Evolutionary conservation across 163 green algal species (phyloP), one percentile per base, ranked within the genome.

Genomic region (Chlorella variabilis): DNA sequence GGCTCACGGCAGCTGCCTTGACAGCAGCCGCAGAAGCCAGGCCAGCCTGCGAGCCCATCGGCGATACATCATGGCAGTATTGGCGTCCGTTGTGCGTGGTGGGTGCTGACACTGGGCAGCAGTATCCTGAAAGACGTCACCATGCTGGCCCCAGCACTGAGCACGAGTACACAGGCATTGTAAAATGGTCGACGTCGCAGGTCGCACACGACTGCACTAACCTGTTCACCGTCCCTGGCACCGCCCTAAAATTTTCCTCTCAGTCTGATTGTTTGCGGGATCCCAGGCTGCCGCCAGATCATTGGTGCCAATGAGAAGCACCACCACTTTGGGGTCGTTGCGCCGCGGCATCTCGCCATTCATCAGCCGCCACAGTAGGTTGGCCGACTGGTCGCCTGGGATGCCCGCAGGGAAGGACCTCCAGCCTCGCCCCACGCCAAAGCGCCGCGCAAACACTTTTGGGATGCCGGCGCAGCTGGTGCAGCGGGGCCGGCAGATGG

Each of bases 281-380:
- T 33, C 58, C 17, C 21, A 66, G 39, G 58, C 74, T 36, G 17
- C 8, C 4, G 25, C 4, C n/a, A 90, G 29, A 59, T 90, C 83
- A 71, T 90, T 90, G 20, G 80, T 89, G 23, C 86, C 86, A n/a
- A 90, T 89, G 29, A 85, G 65, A 25, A 90, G 65, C 41, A 88
- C 78, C 3, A 71, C 34, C 5, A 85, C 62, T 7, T 61, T 36
- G 8, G 86, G 86, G 27, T 68, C 27, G 29, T 41, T 41, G 3
- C 7, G 11, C 2, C 15, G 31, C 4, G 59, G 59, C 59, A 68
- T 31, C 8, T 31, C 59, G 13, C 59, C 59, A 33, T 68, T 41
- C 36, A 20, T 29, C 66, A 59, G 18, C 4, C 66, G 66, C 66
- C 66, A 54, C 13, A 54, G 5, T 21, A 54, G 39, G 36, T 51